These are phyloP conservation scores for Rhodotorula sp. DNA, from an alignment of 1,284 basidiomycete genomes.

Conservation along the genomic window DNA sequence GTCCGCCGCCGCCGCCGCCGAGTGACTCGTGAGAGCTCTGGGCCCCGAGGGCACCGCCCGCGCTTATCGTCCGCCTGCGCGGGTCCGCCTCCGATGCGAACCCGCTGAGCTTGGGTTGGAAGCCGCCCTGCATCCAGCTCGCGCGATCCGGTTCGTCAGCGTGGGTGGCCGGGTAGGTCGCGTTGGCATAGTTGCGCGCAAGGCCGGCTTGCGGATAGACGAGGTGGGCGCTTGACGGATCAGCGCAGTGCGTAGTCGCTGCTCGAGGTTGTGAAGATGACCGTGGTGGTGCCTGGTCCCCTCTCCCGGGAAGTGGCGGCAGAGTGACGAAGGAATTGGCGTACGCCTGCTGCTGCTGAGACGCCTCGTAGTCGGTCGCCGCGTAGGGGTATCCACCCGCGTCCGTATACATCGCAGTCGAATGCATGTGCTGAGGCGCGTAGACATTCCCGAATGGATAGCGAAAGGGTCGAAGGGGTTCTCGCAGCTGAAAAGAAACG, in stretches of 20 bases:
- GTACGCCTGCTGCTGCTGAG: slow-evolving; percentile 3
- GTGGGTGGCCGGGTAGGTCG: background rate
- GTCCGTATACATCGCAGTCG: slow-evolving; percentile 6
- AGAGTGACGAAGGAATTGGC: slow-evolving; percentile 1
- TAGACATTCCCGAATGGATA: slow-evolving; percentile 17
- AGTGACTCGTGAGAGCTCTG: slow-evolving; percentile 17
- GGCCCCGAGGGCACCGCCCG: slow-evolving; percentile 4
- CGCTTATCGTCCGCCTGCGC: slow-evolving; percentile 22
- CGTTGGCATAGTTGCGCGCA: background rate
- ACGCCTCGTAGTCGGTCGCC: slow-evolving; percentile 7
- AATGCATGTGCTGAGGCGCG: background rate
- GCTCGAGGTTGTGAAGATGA: slow-evolving; percentile 5
- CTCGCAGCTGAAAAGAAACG: slow-evolving; percentile 18
- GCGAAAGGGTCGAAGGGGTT: slow-evolving; percentile 10
- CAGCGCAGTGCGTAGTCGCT: background rate
- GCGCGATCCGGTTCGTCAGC: background rate
- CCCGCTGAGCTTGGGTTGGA: background rate
- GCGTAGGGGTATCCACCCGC: slow-evolving; percentile 12
- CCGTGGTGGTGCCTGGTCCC: background rate
- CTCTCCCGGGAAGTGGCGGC: slow-evolving; percentile 4
- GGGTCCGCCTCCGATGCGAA: slow-evolving; percentile 19
- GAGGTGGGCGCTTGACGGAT: background rate
- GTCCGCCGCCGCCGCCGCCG: slow-evolving; percentile 1
- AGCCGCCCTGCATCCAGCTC: background rate
- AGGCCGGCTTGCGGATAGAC: background rate